Base-by-base conservation (phyloP, 305 asterid species). In the Rubia balearica region DNA sequence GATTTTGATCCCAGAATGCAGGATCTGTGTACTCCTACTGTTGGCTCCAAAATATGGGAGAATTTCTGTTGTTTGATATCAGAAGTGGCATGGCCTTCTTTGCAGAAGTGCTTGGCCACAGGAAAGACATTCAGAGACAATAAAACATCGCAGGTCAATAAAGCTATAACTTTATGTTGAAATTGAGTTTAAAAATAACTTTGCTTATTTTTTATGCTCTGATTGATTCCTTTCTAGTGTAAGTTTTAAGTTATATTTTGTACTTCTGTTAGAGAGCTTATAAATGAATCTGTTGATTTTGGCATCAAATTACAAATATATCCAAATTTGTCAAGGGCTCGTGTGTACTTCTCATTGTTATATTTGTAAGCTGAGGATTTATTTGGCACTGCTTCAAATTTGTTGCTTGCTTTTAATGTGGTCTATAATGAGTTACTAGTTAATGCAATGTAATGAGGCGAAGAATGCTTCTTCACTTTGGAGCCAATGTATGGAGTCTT, bases 91-190 rank as follows among this genome's bases (percentile, higher is more conserved):
- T 91, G 98, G 98, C 85, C 87, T 74, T 78, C 96, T 70, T 79
- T 90, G 65, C 71, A 73, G 85, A 95, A 85, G 82, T 91, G 97
- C 84, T 81, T 91, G 81, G 87, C 84, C 61, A 86, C 89, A 82
- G 96, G 99, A 82, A 91, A 88, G 86, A 76, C 86, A 76, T 90
- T 88, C 84, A 72, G 85, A 40, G 90, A 85, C 83, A 78, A 83
- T 79, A 81, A 86, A 85, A 73, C 79, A 80, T 90, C 96, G 69
- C 98, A 95, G 95, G 99, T 95, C 36, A 74, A 79, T 61, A 74
- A 56, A 53, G 51, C 71, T 68, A 4, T 42, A 27, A 43, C 48
- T 56, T 8, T 27, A 27, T 66, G 16, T 16, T 0, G 36, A 65
- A 6, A 19, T 73, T 11, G 41, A 24, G 30, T 68, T 53, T 46